Conservation (phyloP, 768 basidiomycete species). For the Boletellus ananas region DNA sequence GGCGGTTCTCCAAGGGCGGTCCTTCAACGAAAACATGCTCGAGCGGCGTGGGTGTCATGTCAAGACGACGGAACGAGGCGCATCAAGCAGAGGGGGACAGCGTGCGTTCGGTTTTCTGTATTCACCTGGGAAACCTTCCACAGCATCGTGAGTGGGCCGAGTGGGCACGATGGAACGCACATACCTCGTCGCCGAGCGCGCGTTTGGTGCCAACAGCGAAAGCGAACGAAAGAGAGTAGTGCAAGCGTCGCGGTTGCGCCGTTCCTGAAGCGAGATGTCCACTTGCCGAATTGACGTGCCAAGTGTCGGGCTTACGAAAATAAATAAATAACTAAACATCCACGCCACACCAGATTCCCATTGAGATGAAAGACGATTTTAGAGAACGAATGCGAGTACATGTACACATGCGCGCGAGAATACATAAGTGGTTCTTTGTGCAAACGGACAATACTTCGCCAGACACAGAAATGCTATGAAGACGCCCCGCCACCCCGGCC, state of each 20-base stretch:
- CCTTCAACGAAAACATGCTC: conserved; percentile 20
- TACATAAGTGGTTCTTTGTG: conserved; percentile 26
- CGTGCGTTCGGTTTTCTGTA: no score
- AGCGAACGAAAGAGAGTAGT: no score
- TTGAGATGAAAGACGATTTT: conserved; percentile 6
- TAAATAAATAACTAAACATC: background rate
- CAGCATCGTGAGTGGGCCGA: no score
- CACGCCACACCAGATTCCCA: background rate
- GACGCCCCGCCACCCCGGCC: conserved; percentile 1
- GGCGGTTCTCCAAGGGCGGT: conserved; percentile 4
- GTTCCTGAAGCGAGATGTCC: no score
- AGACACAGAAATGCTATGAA: conserved; percentile 2
- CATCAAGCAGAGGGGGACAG: no score
- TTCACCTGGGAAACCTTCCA: no score
- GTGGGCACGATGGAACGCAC: no score
- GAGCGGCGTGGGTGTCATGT: conserved; percentile 23
- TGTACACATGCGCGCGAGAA: conserved; percentile 27
- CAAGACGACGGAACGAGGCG: background rate
- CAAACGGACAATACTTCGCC: conserved; percentile 23
- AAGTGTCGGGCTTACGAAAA: background rate
- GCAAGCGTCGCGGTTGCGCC: no score
- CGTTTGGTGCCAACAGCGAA: no score
- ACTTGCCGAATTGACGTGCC: background rate
- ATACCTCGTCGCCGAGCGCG: no score
- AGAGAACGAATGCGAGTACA: conserved; percentile 15